Conservation (phyloP, 257 asterid genomes). For the Solanum gandarillasii region DNA sequence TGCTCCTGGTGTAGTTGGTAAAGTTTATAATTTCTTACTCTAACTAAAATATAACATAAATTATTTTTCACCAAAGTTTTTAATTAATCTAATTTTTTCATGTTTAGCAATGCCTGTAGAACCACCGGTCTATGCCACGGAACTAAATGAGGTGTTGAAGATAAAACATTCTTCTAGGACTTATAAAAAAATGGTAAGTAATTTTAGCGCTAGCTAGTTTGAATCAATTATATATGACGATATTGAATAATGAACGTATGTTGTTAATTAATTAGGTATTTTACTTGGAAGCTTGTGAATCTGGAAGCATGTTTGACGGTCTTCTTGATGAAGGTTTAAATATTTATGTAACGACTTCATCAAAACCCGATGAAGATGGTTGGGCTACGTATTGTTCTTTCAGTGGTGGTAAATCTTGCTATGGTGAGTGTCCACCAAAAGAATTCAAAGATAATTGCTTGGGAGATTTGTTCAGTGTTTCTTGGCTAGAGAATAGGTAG, state of each 20-base stretch:
- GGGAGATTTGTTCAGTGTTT: slow-evolving; percentile 84
- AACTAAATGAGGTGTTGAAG: slow-evolving; percentile 39
- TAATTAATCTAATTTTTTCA: neutral
- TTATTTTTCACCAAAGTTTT: neutral
- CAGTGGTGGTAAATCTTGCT: neutral
- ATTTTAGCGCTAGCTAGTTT: neutral
- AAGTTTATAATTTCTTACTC: neutral
- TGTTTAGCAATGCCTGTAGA: slow-evolving; percentile 64
- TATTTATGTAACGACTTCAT: slow-evolving; percentile 79
- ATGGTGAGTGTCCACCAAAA: slow-evolving; percentile 41
- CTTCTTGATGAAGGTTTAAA: slow-evolving; percentile 63
- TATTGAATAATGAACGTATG: neutral
- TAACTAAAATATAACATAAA: neutral
- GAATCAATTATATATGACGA: slow-evolving; percentile 20
- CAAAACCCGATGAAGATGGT: slow-evolving; percentile 80
- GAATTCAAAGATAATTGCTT: slow-evolving; percentile 45
- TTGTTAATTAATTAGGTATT: slow-evolving; percentile 37
- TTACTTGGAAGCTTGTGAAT: slow-evolving; percentile 84
- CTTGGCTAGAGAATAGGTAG: slow-evolving; percentile 95
- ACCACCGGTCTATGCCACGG: slow-evolving; percentile 55
- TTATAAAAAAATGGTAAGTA: slow-evolving; percentile 63
- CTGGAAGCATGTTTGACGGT: slow-evolving; percentile 92
- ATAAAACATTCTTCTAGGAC: slow-evolving; percentile 64
- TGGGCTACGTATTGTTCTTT: slow-evolving; percentile 82
- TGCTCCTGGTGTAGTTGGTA: neutral